A percentile compares a stretch with the other conserved stretches of the same genome.
phyloP scores from a whole-genome alignment of 106 monocot genomes.

The Dendrobium huoshanense region DNA sequence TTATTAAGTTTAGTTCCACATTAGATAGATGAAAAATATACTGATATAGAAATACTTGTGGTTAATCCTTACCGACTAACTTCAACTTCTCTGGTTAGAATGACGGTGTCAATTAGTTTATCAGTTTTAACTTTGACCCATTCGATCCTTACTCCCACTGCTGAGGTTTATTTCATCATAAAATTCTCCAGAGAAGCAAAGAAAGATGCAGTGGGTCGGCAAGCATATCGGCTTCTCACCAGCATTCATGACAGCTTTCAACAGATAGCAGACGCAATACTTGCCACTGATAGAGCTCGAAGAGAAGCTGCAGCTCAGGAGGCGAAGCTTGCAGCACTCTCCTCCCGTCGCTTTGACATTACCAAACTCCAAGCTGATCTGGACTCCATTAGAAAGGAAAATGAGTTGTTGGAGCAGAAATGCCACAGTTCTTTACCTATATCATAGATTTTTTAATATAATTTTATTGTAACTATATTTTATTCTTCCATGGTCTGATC shows the following conservation, averaged over 20 bases:
- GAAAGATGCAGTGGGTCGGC: conserved; percentile 21
- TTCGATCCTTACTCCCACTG: no score
- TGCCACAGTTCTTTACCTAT: background rate
- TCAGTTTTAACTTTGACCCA: no score
- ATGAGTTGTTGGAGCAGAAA: conserved; percentile 20
- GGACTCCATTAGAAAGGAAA: conserved; percentile 30
- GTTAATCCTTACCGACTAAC: no score
- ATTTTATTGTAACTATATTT: no score
- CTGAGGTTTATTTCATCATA: background rate
- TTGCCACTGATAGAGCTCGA: conserved; percentile 25
- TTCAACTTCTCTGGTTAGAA: no score
- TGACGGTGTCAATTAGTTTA: no score
- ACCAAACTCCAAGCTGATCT: conserved; percentile 34
- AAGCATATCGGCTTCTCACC: conserved; percentile 39
- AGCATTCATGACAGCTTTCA: conserved; percentile 34
- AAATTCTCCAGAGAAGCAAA: conserved; percentile 18
- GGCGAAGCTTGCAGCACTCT: conserved; percentile 22
- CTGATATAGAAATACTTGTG: no score
- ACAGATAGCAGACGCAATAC: conserved; percentile 32
- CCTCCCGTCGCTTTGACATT: conserved; percentile 22
- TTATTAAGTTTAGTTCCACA: no score
- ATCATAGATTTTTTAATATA: background rate
- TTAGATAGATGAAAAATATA: no score
- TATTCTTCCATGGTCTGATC: no score
- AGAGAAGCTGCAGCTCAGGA: conserved; percentile 26